phyloP scores from a whole-genome alignment of 495 filamentous ascomycete genomes.

The Hyaloscypha variabilis region DNA sequence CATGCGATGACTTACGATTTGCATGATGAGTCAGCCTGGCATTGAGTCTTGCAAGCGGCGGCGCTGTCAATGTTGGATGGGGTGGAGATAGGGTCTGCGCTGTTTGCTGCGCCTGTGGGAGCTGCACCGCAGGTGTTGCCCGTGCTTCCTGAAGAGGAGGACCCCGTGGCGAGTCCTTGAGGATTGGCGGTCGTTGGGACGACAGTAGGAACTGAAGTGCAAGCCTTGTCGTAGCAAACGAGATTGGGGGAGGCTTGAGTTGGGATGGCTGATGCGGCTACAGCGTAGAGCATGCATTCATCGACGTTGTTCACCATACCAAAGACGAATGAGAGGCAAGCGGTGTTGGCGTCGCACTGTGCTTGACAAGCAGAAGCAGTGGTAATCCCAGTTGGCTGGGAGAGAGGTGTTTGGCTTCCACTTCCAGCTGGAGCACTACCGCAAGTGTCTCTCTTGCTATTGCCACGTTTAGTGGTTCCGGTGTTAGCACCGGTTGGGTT shows the following conservation, averaged over 20 bases:
- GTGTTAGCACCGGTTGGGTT: constrained; percentile 13
- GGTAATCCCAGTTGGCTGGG: constrained; percentile 25
- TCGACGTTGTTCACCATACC: constrained; percentile 30
- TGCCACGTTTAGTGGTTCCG: constrained; percentile 2
- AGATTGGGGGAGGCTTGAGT: constrained; percentile 24
- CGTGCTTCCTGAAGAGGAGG: background rate
- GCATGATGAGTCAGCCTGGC: constrained; percentile 17
- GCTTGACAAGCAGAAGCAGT: constrained; percentile 28
- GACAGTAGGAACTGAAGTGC: constrained; percentile 23
- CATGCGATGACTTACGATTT: constrained; percentile 10
- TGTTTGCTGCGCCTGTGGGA: constrained; percentile 16
- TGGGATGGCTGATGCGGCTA: constrained; percentile 20
- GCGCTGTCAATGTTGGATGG: constrained; percentile 10
- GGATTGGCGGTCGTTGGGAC: constrained; percentile 21
- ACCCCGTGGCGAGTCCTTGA: constrained; percentile 10
- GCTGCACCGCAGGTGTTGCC: constrained; percentile 11
- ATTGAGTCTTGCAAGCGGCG: constrained; percentile 10
- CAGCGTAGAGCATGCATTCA: constrained; percentile 30
- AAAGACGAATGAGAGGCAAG: constrained; percentile 33
- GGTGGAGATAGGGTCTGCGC: constrained; percentile 12
- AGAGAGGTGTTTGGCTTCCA: constrained; percentile 13
- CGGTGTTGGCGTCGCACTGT: constrained; percentile 29
- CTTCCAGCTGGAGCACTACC: constrained; percentile 16
- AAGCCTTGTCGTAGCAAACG: constrained; percentile 24
- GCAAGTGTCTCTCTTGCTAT: constrained; percentile 16